These are phyloP conservation scores for Phtheirospermum japonicum DNA, from an alignment of 257 asterid species.

Conservation along the genomic window DNA sequence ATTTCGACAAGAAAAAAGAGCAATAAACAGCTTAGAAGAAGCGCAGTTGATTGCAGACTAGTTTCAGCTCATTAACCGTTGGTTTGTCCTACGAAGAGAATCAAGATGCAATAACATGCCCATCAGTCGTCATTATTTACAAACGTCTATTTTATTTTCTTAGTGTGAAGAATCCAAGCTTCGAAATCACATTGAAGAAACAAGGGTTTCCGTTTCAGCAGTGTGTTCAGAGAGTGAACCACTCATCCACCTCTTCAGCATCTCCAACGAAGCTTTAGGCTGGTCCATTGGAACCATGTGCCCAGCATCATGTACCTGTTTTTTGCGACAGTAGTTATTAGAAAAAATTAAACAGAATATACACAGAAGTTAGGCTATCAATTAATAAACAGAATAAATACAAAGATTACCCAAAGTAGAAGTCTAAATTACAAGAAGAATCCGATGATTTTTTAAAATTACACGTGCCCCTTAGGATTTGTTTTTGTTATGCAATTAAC, in stretches of 20 bases:
- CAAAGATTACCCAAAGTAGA: not conserved
- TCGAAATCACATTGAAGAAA: conserved; percentile 59
- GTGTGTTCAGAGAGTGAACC: conserved; percentile 51
- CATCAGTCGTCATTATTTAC: conserved; percentile 26
- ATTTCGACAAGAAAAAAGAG: not conserved
- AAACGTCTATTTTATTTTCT: conserved; percentile 6
- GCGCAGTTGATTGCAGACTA: conserved; percentile 21
- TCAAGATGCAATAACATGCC: conserved; percentile 22
- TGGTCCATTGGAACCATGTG: conserved; percentile 99
- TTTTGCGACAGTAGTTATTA: not conserved
- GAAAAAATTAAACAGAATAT: conserved; percentile 1
- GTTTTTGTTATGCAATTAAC: not conserved
- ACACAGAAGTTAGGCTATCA: not conserved
- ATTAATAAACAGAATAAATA: conserved; percentile 9
- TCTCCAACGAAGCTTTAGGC: conserved; percentile 79
- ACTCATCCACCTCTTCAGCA: conserved; percentile 80
- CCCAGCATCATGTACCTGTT: conserved; percentile 90
- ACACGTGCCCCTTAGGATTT: not conserved
- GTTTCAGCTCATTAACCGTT: conserved; percentile 14
- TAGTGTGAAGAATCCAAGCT: conserved; percentile 16
- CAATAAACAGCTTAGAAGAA: conserved; percentile 26
- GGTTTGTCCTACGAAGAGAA: conserved; percentile 13
- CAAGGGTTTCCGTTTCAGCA: conserved; percentile 37
- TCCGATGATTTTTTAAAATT: not conserved
- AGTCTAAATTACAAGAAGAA: not conserved